Base-by-base conservation (phyloP, 768 basidiomycete genomes). In the Russula griseocarnosa region DNA sequence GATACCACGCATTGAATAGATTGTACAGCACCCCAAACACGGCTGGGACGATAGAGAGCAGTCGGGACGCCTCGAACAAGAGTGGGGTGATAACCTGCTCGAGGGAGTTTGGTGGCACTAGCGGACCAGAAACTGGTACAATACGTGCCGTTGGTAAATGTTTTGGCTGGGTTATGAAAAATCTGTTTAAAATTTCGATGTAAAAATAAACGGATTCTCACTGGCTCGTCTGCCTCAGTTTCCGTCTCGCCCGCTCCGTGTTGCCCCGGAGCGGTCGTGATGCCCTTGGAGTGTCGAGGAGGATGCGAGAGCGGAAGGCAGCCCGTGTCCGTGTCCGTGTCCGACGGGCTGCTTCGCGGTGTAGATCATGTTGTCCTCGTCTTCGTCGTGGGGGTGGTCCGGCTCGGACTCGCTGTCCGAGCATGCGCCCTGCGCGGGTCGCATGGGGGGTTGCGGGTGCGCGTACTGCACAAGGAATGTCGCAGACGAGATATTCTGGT, bases 221-320 rank as follows among this genome's bases (percentile, higher is more conserved):
- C 88, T 40, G 85, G 85, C 69, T 90, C 88, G 69, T 90, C 88
- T 14, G 82, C 79, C 71, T 91, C 89, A 0, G 89, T 90, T 71
- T 91, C 88, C 0, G 89, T 90, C 74, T 90, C 88, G 8, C 87
- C 87, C 30, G 86, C 87, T 65, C 88, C 84, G 46, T 76, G 70
- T 60, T 77, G 76, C 3, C 81, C 86, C 20, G 82, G 83, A 0
- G 82, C 77, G 0, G 88, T 90, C n/a, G 82, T 86, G 69, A 90
- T 88, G 62, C 62, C 58, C 59, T 69, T 69, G 26, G 62, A 47
- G 22, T 61, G 52, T 49, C 58, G 58, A 1, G 55, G 46, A 46
- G n/a, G 55, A 69, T 50, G 20, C 68, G 68, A 51, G 68, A 51
- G 34, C 68, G 66, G 20, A 69, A 56, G 58, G 28, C 55, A 4